Conservation (phyloP, 345 rosid species). For the Bruguiera parviflora region DNA sequence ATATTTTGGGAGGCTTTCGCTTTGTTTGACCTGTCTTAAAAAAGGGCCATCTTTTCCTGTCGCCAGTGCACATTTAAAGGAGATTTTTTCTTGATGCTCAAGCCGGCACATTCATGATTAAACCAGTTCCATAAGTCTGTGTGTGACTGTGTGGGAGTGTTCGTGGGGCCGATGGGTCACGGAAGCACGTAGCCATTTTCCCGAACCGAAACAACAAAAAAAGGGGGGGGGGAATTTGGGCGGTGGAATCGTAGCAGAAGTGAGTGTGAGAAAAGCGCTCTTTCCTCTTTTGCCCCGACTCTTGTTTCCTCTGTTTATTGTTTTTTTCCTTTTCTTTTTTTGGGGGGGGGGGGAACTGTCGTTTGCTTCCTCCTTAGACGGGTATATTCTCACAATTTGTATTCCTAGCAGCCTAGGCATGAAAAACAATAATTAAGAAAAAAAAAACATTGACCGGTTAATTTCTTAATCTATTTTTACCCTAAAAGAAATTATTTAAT, state of each 20-base stretch:
- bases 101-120: constrained; percentile 1
- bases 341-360: neutral
- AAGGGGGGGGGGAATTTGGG: neutral
- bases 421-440: no score
- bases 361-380: neutral
- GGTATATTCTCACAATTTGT: neutral
- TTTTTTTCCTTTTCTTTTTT: constrained; percentile 6
- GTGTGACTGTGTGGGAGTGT: neutral
- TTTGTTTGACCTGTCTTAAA: constrained; percentile 26
- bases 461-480: no score
- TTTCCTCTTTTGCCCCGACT: neutral
- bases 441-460: no score
- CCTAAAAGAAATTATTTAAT: no score
- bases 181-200: neutral
- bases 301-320: neutral
- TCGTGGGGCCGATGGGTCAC: constrained; percentile 10
- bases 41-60: constrained; percentile 17
- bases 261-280: constrained; percentile 32
- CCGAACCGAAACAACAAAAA: neutral
- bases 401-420: neutral
- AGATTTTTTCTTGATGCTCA: constrained; percentile 16
- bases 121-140: neutral
- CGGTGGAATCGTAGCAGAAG: neutral
- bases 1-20: constrained; percentile 22
- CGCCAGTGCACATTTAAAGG: constrained; percentile 12